These are phyloP conservation scores for Catharanthus roseus DNA, from an alignment of 257 asterid genomes.

Conservation along the genomic window DNA sequence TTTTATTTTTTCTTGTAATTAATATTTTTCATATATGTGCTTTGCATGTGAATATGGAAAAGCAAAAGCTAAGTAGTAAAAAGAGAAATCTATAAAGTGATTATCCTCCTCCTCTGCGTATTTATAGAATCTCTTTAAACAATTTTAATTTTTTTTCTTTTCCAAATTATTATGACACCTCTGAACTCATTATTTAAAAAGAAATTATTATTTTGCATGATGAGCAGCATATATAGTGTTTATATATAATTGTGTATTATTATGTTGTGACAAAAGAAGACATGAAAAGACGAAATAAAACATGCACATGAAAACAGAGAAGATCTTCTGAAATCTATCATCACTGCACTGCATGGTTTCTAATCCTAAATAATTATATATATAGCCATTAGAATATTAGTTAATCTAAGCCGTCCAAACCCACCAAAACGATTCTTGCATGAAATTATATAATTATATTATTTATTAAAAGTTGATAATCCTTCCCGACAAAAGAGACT, in stretches of 20 bases:
- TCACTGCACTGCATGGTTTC: conserved; percentile 7
- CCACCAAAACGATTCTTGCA: too few species aligned
- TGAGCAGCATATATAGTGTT: too few species aligned
- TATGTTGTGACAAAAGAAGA: too few species aligned
- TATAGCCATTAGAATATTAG: conserved; percentile 3
- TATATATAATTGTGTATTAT: too few species aligned
- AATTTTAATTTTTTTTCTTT: too few species aligned
- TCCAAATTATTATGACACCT: not conserved
- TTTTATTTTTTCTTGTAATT: not conserved
- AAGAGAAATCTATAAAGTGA: conserved; percentile 16
- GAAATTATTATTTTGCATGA: too few species aligned
- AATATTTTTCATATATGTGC: not conserved
- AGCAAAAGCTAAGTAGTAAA: conserved; percentile 13
- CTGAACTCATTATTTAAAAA: not conserved
- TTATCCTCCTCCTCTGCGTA: not conserved
- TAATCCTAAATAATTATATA: conserved; percentile 16
- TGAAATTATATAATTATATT: too few species aligned
- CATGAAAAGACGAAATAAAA: too few species aligned
- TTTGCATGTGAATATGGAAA: conserved; percentile 25
- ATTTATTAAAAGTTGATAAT: not conserved
- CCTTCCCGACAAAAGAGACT: conserved; percentile 14
- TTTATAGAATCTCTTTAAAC: not conserved
- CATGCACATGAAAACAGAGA: conserved; percentile 33
- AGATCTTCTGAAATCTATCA: conserved; percentile 34
- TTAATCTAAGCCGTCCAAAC: conserved; percentile 21